A percentile compares a stretch with the other conserved stretches of the same genome.
Evolutionary conservation across 441 rosid species (phyloP).

Genomic region (Erodium chrysanthum): DNA sequence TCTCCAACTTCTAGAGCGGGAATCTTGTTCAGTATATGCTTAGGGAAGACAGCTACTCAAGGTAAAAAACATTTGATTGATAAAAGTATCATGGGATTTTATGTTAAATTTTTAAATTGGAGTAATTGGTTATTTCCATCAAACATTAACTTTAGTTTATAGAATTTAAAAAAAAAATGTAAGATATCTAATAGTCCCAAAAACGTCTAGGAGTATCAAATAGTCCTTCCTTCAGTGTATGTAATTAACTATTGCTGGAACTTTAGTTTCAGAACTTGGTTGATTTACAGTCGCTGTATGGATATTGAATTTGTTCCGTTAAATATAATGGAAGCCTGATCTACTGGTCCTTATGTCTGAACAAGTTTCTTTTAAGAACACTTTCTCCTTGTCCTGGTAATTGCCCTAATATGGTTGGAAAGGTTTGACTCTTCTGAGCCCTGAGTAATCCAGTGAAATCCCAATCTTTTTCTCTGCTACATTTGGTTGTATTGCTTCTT

Average conservation of each 20-base stretch:
- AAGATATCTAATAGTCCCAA: background rate
- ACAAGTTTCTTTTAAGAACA: background rate
- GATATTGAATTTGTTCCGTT: background rate
- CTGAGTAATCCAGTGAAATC: background rate
- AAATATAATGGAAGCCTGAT: background rate
- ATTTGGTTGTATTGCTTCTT: background rate
- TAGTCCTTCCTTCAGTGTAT: background rate
- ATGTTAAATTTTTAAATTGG: background rate
- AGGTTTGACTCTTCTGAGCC: background rate
- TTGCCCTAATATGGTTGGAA: background rate
- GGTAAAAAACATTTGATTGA: slow-evolving; percentile 29
- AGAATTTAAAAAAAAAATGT: background rate
- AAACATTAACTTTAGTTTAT: background rate
- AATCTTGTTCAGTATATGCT: slow-evolving; percentile 61
- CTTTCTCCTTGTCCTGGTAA: background rate
- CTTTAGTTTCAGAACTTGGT: background rate
- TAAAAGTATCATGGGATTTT: background rate
- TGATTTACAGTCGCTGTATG: background rate
- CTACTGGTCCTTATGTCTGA: background rate
- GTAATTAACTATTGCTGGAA: background rate
- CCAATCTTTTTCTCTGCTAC: background rate
- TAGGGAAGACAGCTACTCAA: slow-evolving; percentile 40
- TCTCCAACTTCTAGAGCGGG: slow-evolving; percentile 78
- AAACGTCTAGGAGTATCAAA: background rate
- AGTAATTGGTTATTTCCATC: background rate